Evolutionary conservation across 768 basidiomycete species (phyloP), one percentile per base, ranked within the genome.

Genomic region (Panaeolus cyanescens): DNA sequence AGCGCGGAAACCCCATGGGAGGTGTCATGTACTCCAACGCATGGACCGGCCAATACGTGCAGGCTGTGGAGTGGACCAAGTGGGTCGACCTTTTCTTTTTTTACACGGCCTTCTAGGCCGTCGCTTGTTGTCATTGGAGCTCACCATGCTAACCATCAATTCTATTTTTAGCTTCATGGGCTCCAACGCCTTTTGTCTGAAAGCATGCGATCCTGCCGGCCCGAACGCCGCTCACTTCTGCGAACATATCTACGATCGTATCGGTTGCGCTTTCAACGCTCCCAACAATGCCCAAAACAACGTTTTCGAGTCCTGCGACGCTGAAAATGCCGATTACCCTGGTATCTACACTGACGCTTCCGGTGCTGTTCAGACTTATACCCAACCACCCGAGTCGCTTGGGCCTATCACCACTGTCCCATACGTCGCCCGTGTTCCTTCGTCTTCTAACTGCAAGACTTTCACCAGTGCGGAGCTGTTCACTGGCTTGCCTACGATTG

Each of bases 1-100:
- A 88, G 82, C 83, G 87, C 65, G 89, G 90, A 89, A 84, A 93
- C 76, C 90, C 90, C 3, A 77, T 91, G 28, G 92, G 92, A 64
- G 89, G 85, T 54, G 71, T 92, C 28, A 60, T 91, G 40, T 93
- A 82, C 77, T 85, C 90, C 0, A 87, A 76, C 61, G 81, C 75
- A 10, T 88, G 80, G 67, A 74, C 70, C 53, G 73, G 79, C 17
- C 70, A 64, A 53, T 73, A 80, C 63, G 81, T 72, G 8, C 92
- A 93, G 67, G 80, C 88, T 32, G 74, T 77, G 36, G 84, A 91
- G 65, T 92, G 91, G 91, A 82, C 83, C 73, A 83, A 84, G 88
- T 87, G 65, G 17, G 85, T 73, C 30, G 17, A 13, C 36, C 4
- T 34, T 62, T 53, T 15, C 3, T 20, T 7, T 2, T 54, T 1